phyloP scores from a whole-genome alignment of 2,329 filamentous ascomycete genomes.

The Neurospora sp. region DNA sequence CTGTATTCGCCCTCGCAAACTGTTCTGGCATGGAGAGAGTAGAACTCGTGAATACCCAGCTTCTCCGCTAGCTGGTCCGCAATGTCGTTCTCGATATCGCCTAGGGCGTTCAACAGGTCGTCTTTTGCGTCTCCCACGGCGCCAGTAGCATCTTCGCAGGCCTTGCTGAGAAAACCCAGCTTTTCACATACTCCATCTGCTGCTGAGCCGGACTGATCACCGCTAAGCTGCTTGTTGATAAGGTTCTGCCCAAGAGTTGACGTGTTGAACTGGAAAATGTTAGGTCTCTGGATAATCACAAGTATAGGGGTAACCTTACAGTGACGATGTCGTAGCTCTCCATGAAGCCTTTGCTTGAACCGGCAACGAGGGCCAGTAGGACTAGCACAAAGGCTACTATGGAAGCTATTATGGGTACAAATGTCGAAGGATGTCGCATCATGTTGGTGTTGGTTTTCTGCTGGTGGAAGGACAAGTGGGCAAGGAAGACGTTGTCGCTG shows the following conservation, averaged over 20 bases:
- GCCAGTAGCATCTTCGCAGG: conserved; percentile 4
- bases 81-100: conserved; percentile 6
- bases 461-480: background rate
- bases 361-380: conserved; percentile 13
- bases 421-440: background rate
- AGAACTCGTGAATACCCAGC: conserved; percentile 11
- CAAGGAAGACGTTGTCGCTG: background rate
- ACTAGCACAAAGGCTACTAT: conserved; percentile 12
- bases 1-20: conserved; percentile 14
- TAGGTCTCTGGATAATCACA: background rate
- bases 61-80: conserved; percentile 1
- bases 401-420: background rate
- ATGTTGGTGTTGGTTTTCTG: background rate
- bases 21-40: conserved; percentile 11
- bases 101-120: background rate
- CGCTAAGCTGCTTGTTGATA: background rate
- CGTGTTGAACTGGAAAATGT: conserved; percentile 11
- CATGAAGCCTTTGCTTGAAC: conserved; percentile 9
- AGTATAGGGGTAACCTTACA: background rate
- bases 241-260: conserved; percentile 8
- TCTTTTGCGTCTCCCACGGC: conserved; percentile 4
- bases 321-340: conserved; percentile 13
- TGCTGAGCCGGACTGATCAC: background rate
- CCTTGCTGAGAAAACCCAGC: conserved; percentile 4
- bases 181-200: conserved; percentile 1